Base-by-base conservation (phyloP, 2,329 filamentous ascomycete species). In the Bipolaris oryzae region DNA sequence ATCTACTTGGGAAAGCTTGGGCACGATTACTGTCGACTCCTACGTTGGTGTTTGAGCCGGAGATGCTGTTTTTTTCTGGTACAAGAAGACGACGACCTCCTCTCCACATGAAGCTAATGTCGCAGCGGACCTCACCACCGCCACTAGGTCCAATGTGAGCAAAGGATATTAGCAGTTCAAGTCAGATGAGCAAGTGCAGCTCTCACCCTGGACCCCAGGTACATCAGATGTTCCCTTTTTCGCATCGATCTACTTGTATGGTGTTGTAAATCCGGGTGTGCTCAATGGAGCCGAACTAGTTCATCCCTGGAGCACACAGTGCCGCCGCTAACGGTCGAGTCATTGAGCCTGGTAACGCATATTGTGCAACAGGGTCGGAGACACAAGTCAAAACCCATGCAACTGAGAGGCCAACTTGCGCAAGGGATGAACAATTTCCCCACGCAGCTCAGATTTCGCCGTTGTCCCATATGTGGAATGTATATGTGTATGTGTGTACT, bases 261-360 rank as follows among this genome's bases (percentile, higher is more conserved):
- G 41, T 31, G 41, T 28, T 15, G 41, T 31, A 28, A 16, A 33
- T 44, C 23, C 47, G 45, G 48, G 20, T 23, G 39, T 28, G 10
- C 20, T 48, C 38, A 52, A 38, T 20, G 18, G 20, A 15, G 13
- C 34, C 10, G 23, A 25, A 16, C 13, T 34, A 47, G 34, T 39
- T 46, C 48, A 43, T 33, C n/a, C 51, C 31, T 16, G 47, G 38
- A 44, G 31, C 28, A 31, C 28, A 58, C 20, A 25, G 43, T 39
- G 43, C 33, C 23, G 31, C 47, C 47, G 43, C 45, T 48, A 33
- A 41, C 11, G 11, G 33, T 37, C 53, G 56, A 55, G 52, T 53
- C 55, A 54, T 34, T 53, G n/a, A 21, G 45, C 41, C 55, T 47
- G 43, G 42, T 43, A 45, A 55, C 31, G 43, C 51, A 38, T 46